Percentiles rank a stretch among this genome's conserved stretches.
Conservation (phyloP, 129 eudicot genomes). For the Deinandra increscens region DNA sequence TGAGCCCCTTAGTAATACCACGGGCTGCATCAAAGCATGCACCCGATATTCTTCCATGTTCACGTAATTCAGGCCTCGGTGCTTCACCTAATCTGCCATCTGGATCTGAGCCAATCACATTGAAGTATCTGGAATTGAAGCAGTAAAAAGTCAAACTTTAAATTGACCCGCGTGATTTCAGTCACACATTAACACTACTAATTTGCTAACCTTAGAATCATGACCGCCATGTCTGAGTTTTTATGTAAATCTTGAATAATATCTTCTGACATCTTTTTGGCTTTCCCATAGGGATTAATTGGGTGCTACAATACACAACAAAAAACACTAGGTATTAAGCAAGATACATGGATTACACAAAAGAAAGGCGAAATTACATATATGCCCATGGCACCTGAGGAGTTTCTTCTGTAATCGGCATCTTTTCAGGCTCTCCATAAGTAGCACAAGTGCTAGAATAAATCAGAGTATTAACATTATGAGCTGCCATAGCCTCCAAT, state of each 20-base stretch:
- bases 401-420: constrained; percentile 95
- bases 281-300: constrained; percentile 82
- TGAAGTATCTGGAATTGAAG: constrained; percentile 27
- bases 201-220: constrained; percentile 63
- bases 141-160: not conserved
- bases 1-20: constrained; percentile 74
- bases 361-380: not conserved
- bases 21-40: constrained; percentile 95
- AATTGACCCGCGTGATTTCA: not conserved
- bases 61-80: constrained; percentile 78
- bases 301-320: constrained; percentile 46
- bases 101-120: constrained; percentile 94
- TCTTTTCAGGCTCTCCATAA: constrained; percentile 83
- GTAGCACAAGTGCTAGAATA: constrained; percentile 93
- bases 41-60: constrained; percentile 85
- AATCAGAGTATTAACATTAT: constrained; percentile 62
- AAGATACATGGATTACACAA: not conserved
- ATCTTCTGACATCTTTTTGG: constrained; percentile 90
- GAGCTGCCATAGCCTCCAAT: constrained; percentile 75
- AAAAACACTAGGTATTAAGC: not conserved
- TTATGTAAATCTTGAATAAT: constrained; percentile 67
- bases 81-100: constrained; percentile 94
- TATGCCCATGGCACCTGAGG: constrained; percentile 54
- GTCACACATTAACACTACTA: not conserved
- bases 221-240: constrained; percentile 71